Evolutionary conservation across 164 flowering plant genomes (phyloP).

Genomic region (Vitis riparia): DNA sequence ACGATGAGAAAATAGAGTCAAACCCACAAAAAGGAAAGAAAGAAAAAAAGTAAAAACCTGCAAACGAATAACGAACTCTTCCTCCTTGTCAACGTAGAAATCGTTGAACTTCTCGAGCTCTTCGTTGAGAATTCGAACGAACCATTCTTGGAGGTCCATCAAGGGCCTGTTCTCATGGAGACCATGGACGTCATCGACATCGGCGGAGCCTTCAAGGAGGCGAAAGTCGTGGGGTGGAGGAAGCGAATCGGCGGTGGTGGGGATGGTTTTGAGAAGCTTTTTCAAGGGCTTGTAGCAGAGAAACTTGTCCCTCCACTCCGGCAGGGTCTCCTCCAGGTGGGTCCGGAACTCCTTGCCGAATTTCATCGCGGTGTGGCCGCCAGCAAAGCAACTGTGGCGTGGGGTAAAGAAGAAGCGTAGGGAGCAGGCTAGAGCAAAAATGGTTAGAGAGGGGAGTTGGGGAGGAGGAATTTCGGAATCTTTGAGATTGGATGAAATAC

Average conservation of each 20-base stretch:
- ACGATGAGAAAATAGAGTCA: not conserved
- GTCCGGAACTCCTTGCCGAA: slow-evolving; percentile 77
- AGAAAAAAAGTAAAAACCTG: slow-evolving; percentile 58
- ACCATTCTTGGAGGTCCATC: slow-evolving; percentile 58
- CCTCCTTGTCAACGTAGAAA: slow-evolving; percentile 85
- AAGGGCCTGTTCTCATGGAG: slow-evolving; percentile 1
- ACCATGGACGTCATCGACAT: not conserved
- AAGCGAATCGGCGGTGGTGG: slow-evolving; percentile 1
- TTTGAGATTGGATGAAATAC: no score
- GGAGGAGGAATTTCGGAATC: not conserved
- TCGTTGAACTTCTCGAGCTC: slow-evolving; percentile 86
- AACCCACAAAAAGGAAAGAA: not conserved
- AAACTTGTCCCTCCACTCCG: slow-evolving; percentile 89
- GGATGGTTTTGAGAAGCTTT: slow-evolving; percentile 44
- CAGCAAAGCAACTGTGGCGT: no score
- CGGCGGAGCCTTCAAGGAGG: not conserved
- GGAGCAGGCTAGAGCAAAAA: not conserved
- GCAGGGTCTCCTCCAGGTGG: slow-evolving; percentile 78
- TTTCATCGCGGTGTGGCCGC: slow-evolving; percentile 39
- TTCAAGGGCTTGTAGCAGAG: slow-evolving; percentile 78
- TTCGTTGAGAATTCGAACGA: slow-evolving; percentile 60
- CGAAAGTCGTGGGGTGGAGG: not conserved
- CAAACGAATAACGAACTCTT: slow-evolving; percentile 71
- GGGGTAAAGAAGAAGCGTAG: not conserved
- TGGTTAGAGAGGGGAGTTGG: not conserved